phyloP scores from a whole-genome alignment of 2,329 filamentous ascomycete species.

The Aspergillus melleus region DNA sequence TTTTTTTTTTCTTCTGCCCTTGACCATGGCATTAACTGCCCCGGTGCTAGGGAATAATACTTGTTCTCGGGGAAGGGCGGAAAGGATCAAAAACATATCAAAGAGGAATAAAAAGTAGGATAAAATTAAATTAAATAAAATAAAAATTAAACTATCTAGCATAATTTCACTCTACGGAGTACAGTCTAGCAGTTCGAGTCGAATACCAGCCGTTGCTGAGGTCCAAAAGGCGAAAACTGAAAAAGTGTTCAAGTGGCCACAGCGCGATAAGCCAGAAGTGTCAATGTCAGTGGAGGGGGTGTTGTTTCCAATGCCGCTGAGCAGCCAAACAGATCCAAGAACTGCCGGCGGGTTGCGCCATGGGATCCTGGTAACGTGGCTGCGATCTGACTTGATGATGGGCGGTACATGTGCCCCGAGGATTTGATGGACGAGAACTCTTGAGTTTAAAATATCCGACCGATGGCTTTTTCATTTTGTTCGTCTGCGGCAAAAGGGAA shows the following conservation, averaged over 20 bases:
- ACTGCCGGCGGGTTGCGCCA: constrained; percentile 3
- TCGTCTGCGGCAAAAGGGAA: neutral
- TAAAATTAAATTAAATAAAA: neutral
- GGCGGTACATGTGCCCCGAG: constrained; percentile 1
- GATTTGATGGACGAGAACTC: neutral
- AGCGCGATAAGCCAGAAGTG: neutral
- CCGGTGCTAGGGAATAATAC: no score
- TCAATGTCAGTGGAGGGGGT: neutral
- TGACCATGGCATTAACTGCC: no score
- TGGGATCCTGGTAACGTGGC: constrained; percentile 14
- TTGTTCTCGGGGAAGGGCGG: neutral
- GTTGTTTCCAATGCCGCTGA: constrained; percentile 5
- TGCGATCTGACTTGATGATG: constrained; percentile 14
- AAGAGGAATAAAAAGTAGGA: neutral
- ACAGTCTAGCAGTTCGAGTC: neutral
- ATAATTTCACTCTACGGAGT: no score
- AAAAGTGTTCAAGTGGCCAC: neutral
- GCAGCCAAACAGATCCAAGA: constrained; percentile 12
- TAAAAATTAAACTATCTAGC: no score
- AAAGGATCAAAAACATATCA: neutral
- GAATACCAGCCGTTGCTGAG: neutral
- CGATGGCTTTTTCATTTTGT: neutral
- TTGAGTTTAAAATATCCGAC: neutral
- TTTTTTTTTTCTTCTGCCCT: neutral
- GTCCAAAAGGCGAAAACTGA: neutral